Evolutionary conservation across 768 basidiomycete species (phyloP).

Genomic region (Dacryopinax spathularia): DNA sequence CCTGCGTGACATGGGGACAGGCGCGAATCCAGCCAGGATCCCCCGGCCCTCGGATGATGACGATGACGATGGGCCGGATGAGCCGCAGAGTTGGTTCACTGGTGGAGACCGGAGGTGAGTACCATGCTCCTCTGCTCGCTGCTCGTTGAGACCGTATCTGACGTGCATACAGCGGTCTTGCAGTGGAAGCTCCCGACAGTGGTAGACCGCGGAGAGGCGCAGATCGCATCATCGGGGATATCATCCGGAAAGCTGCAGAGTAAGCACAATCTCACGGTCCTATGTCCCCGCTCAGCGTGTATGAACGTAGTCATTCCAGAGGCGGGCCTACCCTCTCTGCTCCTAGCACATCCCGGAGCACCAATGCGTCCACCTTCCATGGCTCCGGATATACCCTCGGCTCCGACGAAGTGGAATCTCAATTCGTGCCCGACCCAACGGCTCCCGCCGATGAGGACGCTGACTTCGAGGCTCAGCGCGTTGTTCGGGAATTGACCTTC

Average conservation of each 20-base stretch:
- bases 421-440: slow-evolving; percentile 59
- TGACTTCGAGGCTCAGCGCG: slow-evolving; percentile 38
- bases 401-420: slow-evolving; percentile 73
- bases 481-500: slow-evolving; percentile 65
- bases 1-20: slow-evolving; percentile 23
- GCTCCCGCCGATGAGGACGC: slow-evolving; percentile 26
- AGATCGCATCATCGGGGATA: slow-evolving; percentile 48
- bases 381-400: slow-evolving; percentile 78
- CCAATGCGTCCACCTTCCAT: slow-evolving; percentile 31
- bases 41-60: slow-evolving; percentile 23
- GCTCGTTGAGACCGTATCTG: background rate
- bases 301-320: slow-evolving; percentile 7
- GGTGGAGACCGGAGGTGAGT: slow-evolving; percentile 84
- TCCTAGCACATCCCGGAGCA: slow-evolving; percentile 28
- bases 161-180: slow-evolving; percentile 51
- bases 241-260: slow-evolving; percentile 71
- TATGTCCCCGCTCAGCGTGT: background rate
- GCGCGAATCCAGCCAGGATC: slow-evolving; percentile 10
- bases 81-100: slow-evolving; percentile 62
- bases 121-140: background rate
- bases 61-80: slow-evolving; percentile 26
- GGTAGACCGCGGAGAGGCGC: slow-evolving; percentile 31
- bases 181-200: slow-evolving; percentile 68
- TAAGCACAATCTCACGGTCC: slow-evolving; percentile 27
- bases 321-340: slow-evolving; percentile 7